Percentiles rank a stretch among this genome's conserved stretches.
Evolutionary conservation across 2,329 filamentous ascomycete species (phyloP).

Genomic region (Diaporthe sp.): DNA sequence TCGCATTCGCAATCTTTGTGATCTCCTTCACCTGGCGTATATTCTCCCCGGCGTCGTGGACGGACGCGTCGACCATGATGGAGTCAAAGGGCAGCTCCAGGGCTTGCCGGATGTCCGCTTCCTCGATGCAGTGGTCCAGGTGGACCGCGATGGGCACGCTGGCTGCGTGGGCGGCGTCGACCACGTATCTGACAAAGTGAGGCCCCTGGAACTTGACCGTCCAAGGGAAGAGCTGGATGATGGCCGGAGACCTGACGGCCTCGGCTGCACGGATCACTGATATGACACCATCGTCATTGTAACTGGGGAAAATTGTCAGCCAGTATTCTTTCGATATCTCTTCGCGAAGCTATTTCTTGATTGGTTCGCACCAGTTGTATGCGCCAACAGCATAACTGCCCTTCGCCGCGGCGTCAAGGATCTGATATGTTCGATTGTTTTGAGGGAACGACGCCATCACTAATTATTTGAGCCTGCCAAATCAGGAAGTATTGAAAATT

Average conservation of each 20-base stretch:
- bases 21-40: slow-evolving; percentile 69
- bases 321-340: rapidly evolving
- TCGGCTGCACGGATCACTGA: slow-evolving; percentile 73
- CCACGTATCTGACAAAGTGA: slow-evolving; percentile 61
- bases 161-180: slow-evolving; percentile 62
- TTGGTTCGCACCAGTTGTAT: neutral
- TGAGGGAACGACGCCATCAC: slow-evolving; percentile 6
- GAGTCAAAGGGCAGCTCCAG: slow-evolving; percentile 66
- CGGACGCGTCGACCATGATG: slow-evolving; percentile 78
- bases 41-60: slow-evolving; percentile 74
- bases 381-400: slow-evolving; percentile 15
- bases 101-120: slow-evolving; percentile 46
- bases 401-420: slow-evolving; percentile 14
- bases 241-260: slow-evolving; percentile 69
- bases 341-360: neutral
- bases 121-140: slow-evolving; percentile 68
- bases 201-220: slow-evolving; percentile 70
- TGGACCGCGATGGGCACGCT: slow-evolving; percentile 67
- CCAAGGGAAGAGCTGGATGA: slow-evolving; percentile 78
- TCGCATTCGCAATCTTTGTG: slow-evolving; percentile 68
- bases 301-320: slow-evolving; percentile 45
- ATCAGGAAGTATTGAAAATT: neutral
- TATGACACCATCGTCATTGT: slow-evolving; percentile 74
- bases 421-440: slow-evolving; percentile 1
- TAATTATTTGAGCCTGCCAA: no score